phyloP scores from a whole-genome alignment of 1,284 basidiomycete genomes.

The Ustilago shanxiensis region DNA sequence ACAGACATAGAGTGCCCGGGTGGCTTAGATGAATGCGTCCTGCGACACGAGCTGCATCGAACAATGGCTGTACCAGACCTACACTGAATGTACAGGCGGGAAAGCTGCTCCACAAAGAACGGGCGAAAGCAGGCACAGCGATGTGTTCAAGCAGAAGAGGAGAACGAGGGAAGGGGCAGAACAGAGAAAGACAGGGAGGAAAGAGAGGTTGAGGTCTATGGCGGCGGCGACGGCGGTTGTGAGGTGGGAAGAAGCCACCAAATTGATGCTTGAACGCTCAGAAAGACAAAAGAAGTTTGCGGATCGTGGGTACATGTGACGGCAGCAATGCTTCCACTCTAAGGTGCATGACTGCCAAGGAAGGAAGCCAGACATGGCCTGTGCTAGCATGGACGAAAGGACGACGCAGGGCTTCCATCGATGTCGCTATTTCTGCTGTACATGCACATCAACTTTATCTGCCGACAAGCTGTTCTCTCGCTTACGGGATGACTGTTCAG shows the following conservation, averaged over 20 bases:
- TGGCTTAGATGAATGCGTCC: background rate
- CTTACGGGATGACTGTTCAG: conserved; percentile 8
- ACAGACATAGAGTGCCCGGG: conserved; percentile 1
- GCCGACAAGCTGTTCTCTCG: background rate
- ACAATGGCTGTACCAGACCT: background rate
- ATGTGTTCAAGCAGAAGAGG: background rate
- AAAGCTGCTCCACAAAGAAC: no score
- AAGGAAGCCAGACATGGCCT: background rate
- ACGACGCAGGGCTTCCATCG: background rate
- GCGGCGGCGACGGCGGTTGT: background rate
- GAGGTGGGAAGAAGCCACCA: conserved; percentile 17
- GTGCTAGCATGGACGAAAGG: background rate
- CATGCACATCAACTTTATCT: conserved; percentile 18
- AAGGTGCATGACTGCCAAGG: background rate
- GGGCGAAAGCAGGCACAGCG: background rate
- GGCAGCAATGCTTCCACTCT: background rate
- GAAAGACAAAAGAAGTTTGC: conserved; percentile 7
- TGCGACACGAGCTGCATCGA: background rate
- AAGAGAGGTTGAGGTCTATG: background rate
- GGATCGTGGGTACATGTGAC: conserved; percentile 25
- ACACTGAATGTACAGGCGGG: no score
- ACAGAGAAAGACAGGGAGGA: background rate
- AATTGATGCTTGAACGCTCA: conserved; percentile 9
- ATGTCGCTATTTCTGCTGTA: background rate
- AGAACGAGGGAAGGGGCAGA: background rate